Evolutionary conservation across 805 yeast genomes (phyloP).

Genomic region (Limtongia smithiae): DNA sequence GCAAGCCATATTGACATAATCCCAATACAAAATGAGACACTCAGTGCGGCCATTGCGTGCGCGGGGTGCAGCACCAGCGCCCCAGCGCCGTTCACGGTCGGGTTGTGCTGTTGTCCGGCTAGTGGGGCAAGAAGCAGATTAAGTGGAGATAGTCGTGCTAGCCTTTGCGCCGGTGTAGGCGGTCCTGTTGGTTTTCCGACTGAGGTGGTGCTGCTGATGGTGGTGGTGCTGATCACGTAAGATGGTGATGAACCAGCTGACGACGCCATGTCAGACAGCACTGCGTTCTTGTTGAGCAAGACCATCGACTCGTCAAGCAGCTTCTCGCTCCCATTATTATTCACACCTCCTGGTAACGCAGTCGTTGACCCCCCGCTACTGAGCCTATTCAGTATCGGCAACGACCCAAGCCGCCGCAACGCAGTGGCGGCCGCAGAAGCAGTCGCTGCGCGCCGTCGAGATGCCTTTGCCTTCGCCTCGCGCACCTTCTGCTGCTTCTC

Average conservation of each 20-base stretch:
- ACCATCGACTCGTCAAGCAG: conserved; percentile 11
- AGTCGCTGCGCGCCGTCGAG: too few species aligned
- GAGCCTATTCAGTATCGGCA: too few species aligned
- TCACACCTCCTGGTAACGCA: too few species aligned
- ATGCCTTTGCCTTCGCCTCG: background rate
- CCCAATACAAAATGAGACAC: conserved; percentile 24
- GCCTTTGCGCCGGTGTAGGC: background rate
- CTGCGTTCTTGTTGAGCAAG: conserved; percentile 2
- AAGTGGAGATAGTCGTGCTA: too few species aligned
- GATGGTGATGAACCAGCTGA: background rate
- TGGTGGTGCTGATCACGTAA: background rate
- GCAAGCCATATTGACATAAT: conserved; percentile 24
- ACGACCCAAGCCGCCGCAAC: too few species aligned
- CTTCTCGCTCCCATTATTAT: too few species aligned
- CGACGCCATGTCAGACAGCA: conserved; percentile 2
- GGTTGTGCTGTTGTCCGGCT: conserved; percentile 3
- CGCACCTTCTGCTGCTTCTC: background rate
- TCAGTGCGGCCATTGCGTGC: conserved; percentile 11
- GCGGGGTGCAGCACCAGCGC: background rate
- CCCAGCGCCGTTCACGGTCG: background rate
- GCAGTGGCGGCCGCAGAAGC: too few species aligned
- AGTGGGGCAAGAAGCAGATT: background rate
- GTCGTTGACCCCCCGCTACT: too few species aligned
- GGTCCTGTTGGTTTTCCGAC: too few species aligned
- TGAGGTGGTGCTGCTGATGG: background rate